Evolutionary conservation across 305 asterid genomes (phyloP), one percentile per base, ranked within the genome.

Genomic region (Salvia sclarea): DNA sequence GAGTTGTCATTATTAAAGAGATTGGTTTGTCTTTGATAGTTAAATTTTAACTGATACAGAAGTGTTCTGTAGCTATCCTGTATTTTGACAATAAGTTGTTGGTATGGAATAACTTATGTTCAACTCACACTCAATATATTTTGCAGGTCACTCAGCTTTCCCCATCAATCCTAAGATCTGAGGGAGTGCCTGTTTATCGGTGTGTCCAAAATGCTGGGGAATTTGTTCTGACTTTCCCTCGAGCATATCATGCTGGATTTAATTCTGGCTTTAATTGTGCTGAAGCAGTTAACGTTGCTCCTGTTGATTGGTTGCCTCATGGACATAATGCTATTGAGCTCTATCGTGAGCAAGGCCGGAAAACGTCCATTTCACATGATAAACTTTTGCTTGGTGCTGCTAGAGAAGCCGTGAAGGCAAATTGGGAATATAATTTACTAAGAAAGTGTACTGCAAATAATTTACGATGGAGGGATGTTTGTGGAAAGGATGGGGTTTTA

Each of bases 251-350:
- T 75, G 88, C 97, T 48, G 97, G 97, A 71, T 90, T 90, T 82
- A 90, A 90, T 75, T 80, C 83, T 35, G 97, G 97, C 66, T 90
- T 90, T 70, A 90, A 88, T 64, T 90, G 95, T 82, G 97, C 97
- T 66, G 97, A 90, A 77, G 97, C 97, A 41, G 97, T 90, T 72
- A 90, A 90, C 76, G 95, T 88, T 62, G 97, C 97, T 76, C 97
- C 97, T 56, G 89, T 88, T 69, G 95, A 90, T 75, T 90, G 97
- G 97, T 84, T 90, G 77, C 93, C 90, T 28, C 97, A 90, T 67
- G 97, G 97, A 16, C 88, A 83, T 61, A 86, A 83, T 77, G 97
- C 97, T 48, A 84, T 90, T 35, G 91, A 88, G 86, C 93, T 88
- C 53, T 90, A 90, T 57, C 78, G 88, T 24, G 86, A 82, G 78